These are phyloP conservation scores for Backusella mclennaniae DNA, from an alignment of 192 early-diverging fungal species.

Conservation along the genomic window DNA sequence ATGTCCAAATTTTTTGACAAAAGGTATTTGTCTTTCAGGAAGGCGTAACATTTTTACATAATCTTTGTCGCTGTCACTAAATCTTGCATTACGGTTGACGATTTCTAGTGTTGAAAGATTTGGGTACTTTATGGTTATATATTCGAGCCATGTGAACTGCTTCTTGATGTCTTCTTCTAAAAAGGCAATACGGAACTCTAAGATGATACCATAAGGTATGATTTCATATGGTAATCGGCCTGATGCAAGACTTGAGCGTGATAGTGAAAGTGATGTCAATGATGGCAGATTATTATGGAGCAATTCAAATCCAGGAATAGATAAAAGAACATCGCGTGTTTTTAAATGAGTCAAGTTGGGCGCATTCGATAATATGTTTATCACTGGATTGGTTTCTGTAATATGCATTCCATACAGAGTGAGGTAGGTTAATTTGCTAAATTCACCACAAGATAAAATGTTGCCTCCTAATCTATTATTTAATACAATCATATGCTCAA, in stretches of 20 bases:
- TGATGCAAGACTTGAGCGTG: neutral
- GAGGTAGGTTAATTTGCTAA: neutral
- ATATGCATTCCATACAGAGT: neutral
- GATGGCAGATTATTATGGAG: neutral
- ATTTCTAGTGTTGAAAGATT: neutral
- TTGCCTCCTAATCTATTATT: neutral
- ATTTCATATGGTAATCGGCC: neutral
- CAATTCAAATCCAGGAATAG: neutral
- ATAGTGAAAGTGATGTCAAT: neutral
- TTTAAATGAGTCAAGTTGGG: neutral
- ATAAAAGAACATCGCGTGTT: neutral
- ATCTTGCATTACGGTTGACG: neutral
- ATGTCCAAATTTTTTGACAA: neutral
- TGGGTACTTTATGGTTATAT: neutral
- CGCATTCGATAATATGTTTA: neutral
- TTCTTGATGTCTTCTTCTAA: neutral
- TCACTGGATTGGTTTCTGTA: neutral
- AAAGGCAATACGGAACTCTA: neutral
- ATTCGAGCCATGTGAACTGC: neutral
- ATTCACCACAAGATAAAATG: neutral
- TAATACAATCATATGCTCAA: neutral
- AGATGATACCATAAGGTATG: neutral
- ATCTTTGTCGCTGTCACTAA: neutral
- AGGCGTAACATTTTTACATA: neutral
- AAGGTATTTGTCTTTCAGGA: neutral